Evolutionary conservation across 192 early-diverging fungal species (phyloP), one percentile per base, ranked within the genome.

Genomic region (Coemansia sp.): DNA sequence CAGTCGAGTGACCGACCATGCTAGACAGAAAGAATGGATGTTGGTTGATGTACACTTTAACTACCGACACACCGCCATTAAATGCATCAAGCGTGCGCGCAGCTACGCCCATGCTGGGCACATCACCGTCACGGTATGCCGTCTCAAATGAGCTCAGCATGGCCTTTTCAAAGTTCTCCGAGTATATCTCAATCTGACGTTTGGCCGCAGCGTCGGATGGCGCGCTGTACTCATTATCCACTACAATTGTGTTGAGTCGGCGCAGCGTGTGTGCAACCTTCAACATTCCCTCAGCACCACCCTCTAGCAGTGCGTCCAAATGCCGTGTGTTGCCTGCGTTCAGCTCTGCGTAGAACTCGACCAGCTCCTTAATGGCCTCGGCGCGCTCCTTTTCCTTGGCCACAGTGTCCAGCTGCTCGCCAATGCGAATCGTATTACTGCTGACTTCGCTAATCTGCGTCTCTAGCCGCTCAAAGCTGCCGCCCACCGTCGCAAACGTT

Each of bases 381-480:
- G 95, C 95, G 2, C 92, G 87, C 61, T 89, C 85, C 58, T 92
- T 81, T 58, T 99, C 95, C 64, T 91, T 93, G 70, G 96, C 94
- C 45, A 97, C 92, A 0, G 90, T 95, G 68, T 99, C 97, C 41
- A 99, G 84, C 80, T 99, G 95, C 71, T 99, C 97, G 59, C 97
- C 94, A 65, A 99, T 95, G 54, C 93, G 85, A 45, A 98, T 90
- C n/a, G 95, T 94, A 20, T 95, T 97, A 65, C 92, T 94, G 70
- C 95, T 91, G 9, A 99, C 93, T 73, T 96, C 90, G 57, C 88
- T 88, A 38, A 98, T 89, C 54, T 94, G 86, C 24, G 83, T 83
- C 74, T 99, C 95, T 47, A 99, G 81, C 35, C 83, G 82, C 66
- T 96, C 93, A 74, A 95, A 93, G 38, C 92, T 90, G 45, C 79